These are phyloP conservation scores for Botryosphaeria dothidea DNA, from an alignment of 2,329 filamentous ascomycete species.

Conservation along the genomic window DNA sequence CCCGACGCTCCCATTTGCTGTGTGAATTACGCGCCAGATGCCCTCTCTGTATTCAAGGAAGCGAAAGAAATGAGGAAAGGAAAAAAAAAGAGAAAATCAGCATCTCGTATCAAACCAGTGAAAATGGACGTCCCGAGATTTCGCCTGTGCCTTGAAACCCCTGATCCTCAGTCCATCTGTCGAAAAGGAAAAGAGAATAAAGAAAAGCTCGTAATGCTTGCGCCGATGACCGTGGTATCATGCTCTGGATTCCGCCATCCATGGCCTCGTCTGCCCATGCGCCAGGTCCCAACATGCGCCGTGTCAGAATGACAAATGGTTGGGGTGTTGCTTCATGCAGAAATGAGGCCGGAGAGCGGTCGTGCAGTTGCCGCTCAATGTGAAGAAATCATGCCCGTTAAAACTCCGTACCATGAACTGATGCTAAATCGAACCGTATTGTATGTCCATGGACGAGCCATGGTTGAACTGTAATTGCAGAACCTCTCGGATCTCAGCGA, in stretches of 20 bases:
- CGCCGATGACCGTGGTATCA: constrained; percentile 19
- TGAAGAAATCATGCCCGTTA: constrained; percentile 14
- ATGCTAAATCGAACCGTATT: constrained; percentile 6
- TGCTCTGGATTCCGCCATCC: constrained; percentile 13
- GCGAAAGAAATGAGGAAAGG: background rate
- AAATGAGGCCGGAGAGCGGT: constrained; percentile 8
- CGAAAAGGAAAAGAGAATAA: background rate
- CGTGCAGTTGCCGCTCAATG: constrained; percentile 2
- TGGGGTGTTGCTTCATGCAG: constrained; percentile 15
- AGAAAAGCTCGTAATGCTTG: constrained; percentile 12
- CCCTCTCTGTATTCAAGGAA: background rate
- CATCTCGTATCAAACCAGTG: background rate
- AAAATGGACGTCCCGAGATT: background rate
- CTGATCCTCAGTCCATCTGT: background rate
- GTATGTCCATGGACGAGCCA: background rate
- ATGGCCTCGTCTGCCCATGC: constrained; percentile 17
- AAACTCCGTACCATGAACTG: constrained; percentile 14
- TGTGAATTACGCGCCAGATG: background rate
- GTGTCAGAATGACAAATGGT: constrained; percentile 14
- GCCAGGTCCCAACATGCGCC: constrained; percentile 18
- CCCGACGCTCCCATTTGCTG: background rate
- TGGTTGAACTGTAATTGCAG: background rate
- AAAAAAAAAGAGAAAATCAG: background rate
- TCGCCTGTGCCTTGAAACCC: background rate
- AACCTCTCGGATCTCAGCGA: background rate